Evolutionary conservation across 768 basidiomycete species (phyloP), one percentile per base, ranked within the genome.

Genomic region (Nidularia sp.): DNA sequence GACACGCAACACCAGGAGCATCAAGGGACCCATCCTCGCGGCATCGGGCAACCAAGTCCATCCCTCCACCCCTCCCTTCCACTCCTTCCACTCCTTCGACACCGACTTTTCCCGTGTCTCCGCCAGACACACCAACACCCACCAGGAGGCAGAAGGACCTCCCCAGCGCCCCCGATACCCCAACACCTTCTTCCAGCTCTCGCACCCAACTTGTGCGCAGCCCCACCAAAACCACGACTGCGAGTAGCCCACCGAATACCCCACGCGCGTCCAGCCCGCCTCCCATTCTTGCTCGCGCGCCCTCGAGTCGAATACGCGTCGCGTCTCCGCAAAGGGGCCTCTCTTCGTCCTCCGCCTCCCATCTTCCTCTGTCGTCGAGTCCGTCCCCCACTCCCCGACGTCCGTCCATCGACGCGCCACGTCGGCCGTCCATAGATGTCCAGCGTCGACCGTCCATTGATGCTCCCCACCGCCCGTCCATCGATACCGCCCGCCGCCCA

Each of bases 281-380:
- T n/a, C 58, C 60, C 15, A 52, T 71, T 31, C 75, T 69, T 18
- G 62, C 75, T 43, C 74, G 77, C 25, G 70, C 78, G 6, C 67
- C 77, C 1, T 70, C 74, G 44, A 62, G 62, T 43, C 66, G 71
- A 31, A 66, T 66, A 49, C 72, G 75, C 47, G 66, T 67, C 8
- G 60, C 71, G 10, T 74, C 75, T 31, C 74, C 74, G 36, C 66
- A 69, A 7, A 70, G 69, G 29, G 74, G 77, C 53, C 73, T 75
- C 31, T 62, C 71, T 5, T 81, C 84, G 2, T 58, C 74, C 4
- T 83, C 84, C 3, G 65, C 78, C 2, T 75, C 81, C 2, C 76
- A 80, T 56, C 67, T 81, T 48, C 77, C 79, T n/a, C 65, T 77
- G 6, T 62, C 68, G 44, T 66, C 69, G 10, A 69, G 56, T 53